Conservation (phyloP, 2,329 filamentous ascomycete genomes). For the Nemania sp. region DNA sequence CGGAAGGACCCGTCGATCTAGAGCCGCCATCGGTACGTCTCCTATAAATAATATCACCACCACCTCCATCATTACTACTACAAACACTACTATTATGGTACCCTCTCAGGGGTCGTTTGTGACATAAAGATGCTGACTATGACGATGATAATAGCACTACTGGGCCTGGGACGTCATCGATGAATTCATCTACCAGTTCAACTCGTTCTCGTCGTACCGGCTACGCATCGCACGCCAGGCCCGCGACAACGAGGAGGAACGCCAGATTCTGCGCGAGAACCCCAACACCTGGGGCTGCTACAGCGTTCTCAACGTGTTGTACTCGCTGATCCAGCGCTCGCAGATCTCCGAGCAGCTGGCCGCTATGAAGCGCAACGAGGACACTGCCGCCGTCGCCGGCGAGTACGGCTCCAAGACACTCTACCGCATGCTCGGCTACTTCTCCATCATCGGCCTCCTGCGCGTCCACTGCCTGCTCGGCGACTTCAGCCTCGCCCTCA, state of each 20-base stretch:
- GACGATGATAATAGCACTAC: conserved; percentile 87
- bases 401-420: conserved; percentile 94
- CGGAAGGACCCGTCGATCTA: conserved; percentile 95
- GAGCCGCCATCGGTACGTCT: conserved; percentile 83
- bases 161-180: conserved; percentile 99
- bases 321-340: conserved; percentile 97
- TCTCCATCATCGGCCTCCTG: conserved; percentile 96
- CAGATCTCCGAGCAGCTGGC: conserved; percentile 97
- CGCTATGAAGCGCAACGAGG: conserved; percentile 92
- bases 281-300: conserved; percentile 99
- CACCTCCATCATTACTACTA: no score
- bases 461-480: conserved; percentile 95
- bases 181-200: conserved; percentile 99
- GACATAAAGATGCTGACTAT: no score
- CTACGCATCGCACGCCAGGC: conserved; percentile 83
- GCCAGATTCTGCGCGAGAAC: conserved; percentile 88
- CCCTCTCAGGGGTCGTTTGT: no score
- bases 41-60: no score
- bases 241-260: conserved; percentile 84
- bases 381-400: conserved; percentile 82
- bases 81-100: no score
- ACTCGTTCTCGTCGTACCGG: conserved; percentile 97
- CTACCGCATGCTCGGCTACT: conserved; percentile 98
- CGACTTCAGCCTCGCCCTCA: conserved; percentile 96
- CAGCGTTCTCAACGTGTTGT: conserved; percentile 97